A percentile compares a stretch with the other conserved stretches of the same genome.
Conservation (phyloP, 2,329 filamentous ascomycete species). For the Emmonsia crescens region DNA sequence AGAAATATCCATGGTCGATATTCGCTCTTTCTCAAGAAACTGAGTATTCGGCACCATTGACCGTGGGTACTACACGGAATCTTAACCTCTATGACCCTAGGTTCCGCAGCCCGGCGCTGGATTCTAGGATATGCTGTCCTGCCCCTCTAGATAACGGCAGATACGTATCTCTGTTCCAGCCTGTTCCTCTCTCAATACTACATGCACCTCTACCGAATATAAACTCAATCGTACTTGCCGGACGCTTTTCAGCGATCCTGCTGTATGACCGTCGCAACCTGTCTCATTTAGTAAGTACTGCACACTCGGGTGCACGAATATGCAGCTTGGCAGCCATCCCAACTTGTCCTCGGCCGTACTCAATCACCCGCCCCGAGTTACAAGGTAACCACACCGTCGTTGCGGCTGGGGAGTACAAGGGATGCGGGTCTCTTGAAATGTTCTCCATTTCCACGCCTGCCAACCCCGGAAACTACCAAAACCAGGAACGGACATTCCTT, state of each 20-base stretch:
- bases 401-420: conserved; percentile 82
- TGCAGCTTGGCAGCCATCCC: conserved; percentile 60
- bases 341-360: conserved; percentile 43
- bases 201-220: conserved; percentile 57
- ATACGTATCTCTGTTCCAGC: conserved; percentile 66
- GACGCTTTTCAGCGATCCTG: conserved; percentile 77
- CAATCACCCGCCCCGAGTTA: conserved; percentile 30
- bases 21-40: conserved; percentile 62
- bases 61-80: conserved; percentile 70
- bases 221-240: conserved; percentile 78
- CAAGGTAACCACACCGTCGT: conserved; percentile 55
- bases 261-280: conserved; percentile 85
- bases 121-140: conserved; percentile 22
- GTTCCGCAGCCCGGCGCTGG: conserved; percentile 2
- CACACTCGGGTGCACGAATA: conserved; percentile 73
- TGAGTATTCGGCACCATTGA: conserved; percentile 58
- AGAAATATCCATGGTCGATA: conserved; percentile 70
- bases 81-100: conserved; percentile 76
- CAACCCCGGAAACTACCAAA: conserved; percentile 16
- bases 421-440: conserved; percentile 80
- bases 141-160: conserved; percentile 19
- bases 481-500: not conserved
- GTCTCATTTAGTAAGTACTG: conserved; percentile 61
- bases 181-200: conserved; percentile 71
- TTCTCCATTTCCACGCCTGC: conserved; percentile 40